Conservation (phyloP, 805 yeast genomes). For the Saccharomyces eubayanus region DNA sequence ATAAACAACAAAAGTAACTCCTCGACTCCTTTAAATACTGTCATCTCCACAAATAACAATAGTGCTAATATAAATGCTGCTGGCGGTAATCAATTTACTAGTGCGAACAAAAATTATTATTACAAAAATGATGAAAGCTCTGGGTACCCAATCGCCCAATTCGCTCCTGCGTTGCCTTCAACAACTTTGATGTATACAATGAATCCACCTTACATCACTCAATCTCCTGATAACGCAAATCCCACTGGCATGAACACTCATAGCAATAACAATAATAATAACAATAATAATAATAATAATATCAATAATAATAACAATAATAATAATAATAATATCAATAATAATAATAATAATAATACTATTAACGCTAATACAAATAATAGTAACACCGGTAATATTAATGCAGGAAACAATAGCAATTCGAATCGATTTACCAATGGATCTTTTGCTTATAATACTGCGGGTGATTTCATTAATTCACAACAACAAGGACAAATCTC, state of each 20-base stretch:
- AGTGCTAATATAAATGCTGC: conserved; percentile 13
- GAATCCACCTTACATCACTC: neutral
- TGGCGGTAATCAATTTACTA: conserved; percentile 10
- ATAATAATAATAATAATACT: conserved; percentile 4
- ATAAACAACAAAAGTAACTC: conserved; percentile 13
- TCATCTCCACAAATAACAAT: conserved; percentile 4
- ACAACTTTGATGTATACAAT: neutral
- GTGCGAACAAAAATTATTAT: conserved; percentile 40
- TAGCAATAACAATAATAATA: neutral
- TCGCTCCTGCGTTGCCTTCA: neutral
- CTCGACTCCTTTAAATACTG: conserved; percentile 1
- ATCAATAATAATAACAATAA: conserved; percentile 2
- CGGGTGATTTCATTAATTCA: neutral
- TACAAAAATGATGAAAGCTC: conserved; percentile 16
- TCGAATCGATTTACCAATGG: neutral
- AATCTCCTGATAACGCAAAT: conserved; percentile 5
- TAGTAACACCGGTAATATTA: neutral
- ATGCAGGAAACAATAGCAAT: neutral
- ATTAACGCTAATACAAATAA: conserved; percentile 1
- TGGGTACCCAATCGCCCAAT: neutral
- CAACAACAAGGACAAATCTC: neutral
- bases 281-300: conserved; percentile 4
- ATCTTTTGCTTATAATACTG: neutral
- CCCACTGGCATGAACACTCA: conserved; percentile 6
- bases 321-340: neutral